Evolutionary conservation across 768 basidiomycete genomes (phyloP).

Genomic region (Rhodosporidiobolus sp.): DNA sequence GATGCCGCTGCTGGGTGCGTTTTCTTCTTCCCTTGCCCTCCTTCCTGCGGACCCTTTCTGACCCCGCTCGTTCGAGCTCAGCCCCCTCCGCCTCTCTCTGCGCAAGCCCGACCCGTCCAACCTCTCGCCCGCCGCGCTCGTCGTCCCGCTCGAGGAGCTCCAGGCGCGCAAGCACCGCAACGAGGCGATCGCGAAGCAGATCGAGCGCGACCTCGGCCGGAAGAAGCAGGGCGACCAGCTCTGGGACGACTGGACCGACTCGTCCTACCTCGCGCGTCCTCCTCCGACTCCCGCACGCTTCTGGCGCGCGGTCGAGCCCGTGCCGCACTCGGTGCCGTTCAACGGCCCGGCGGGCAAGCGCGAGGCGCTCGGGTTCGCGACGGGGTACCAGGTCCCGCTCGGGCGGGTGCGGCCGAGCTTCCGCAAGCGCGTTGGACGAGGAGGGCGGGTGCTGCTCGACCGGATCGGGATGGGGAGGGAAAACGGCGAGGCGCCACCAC

Average conservation of each 20-base stretch:
- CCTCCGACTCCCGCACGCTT: slow-evolving; percentile 56
- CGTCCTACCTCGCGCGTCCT: slow-evolving; percentile 66
- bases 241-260: slow-evolving; percentile 87
- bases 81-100: slow-evolving; percentile 68
- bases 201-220: slow-evolving; percentile 61
- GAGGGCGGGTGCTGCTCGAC: slow-evolving; percentile 73
- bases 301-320: slow-evolving; percentile 52
- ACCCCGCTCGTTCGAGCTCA: slow-evolving; percentile 48
- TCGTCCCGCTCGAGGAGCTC: slow-evolving; percentile 55
- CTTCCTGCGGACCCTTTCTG: slow-evolving; percentile 33
- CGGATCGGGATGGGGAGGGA: slow-evolving; percentile 48
- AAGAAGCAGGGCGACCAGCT: slow-evolving; percentile 72
- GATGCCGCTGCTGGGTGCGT: slow-evolving; percentile 32
- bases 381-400: slow-evolving; percentile 48
- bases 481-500: background rate
- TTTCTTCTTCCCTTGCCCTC: background rate
- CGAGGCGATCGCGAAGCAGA: slow-evolving; percentile 59
- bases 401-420: slow-evolving; percentile 51
- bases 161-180: slow-evolving; percentile 56
- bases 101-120: slow-evolving; percentile 46
- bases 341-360: slow-evolving; percentile 18
- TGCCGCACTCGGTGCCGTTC: slow-evolving; percentile 64
- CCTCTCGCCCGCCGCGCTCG: slow-evolving; percentile 26
- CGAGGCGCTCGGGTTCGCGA: slow-evolving; percentile 38
- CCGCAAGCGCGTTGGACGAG: slow-evolving; percentile 75